Evolutionary conservation across 169 alveolate species (phyloP), one percentile per base, ranked within the genome.

Genomic region (Plasmodium inui): DNA sequence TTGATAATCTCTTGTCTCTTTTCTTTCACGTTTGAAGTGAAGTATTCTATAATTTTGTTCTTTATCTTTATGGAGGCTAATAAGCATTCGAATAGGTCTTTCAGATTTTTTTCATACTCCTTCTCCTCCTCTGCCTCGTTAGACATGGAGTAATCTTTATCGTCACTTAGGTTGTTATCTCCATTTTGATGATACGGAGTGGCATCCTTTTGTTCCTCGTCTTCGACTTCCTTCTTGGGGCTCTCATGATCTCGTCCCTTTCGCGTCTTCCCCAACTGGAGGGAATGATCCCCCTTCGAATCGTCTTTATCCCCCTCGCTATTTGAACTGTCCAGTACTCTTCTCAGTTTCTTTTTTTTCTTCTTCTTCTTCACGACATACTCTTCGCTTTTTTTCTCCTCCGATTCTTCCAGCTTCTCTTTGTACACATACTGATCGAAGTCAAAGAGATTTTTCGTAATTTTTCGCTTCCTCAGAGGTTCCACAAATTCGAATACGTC

Each of bases 401-500:
- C 94, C 19, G 83, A 19, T 19, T 78, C 73, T 1, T 80, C 83
- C 22, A 10, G 17, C 32, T 88, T 88, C 17, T 80, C 94, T 57
- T 88, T 88, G 44, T 88, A 88, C 71, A 88, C 83, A 41, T 88
- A 88, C 46, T 88, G 79, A 12, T 88, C 89, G 32, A 88, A 88
- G 39, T 88, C 94, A 34, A 88, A 55, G 61, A 79, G 28, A 22
- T 88, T 80, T 37, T 80, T 88, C 30, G 84, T 85, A 34, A 88
- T 55, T 88, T 88, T 88, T 30, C 94, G 37, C 46, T 88, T 88
- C 34, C 94, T 78, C 53, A 88, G 44, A 3, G 94, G 94, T 1
- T 88, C 94, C 1, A 88, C 83, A 61, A 88, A 88, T 61, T 88
- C 94, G 41, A 78, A 88, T 26, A 88, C 94, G 39, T 88, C 94